phyloP scores from a whole-genome alignment of 2,329 filamentous ascomycete genomes.

The Microsporum audouinii region DNA sequence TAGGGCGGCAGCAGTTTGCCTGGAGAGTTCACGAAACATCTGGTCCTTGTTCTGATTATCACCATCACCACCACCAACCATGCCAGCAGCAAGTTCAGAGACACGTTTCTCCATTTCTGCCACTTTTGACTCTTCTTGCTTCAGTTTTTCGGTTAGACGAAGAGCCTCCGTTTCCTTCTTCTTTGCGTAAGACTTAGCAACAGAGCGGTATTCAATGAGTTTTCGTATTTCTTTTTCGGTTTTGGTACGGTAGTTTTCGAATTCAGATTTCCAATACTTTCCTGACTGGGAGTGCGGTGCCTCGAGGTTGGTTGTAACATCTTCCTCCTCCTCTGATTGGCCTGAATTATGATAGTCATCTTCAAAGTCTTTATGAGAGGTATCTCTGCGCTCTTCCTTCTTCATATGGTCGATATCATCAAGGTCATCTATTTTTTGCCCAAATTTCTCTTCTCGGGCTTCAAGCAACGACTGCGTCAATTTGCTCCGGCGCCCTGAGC shows the following conservation, averaged over 20 bases:
- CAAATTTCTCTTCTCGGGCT: slow-evolving; percentile 23
- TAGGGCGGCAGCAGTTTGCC: slow-evolving; percentile 35
- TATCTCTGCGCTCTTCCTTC: slow-evolving; percentile 12
- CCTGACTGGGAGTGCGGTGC: slow-evolving; percentile 48
- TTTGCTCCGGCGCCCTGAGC: slow-evolving; percentile 23
- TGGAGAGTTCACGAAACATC: slow-evolving; percentile 32
- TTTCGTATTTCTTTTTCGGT: slow-evolving; percentile 51
- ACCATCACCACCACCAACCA: slow-evolving; percentile 21
- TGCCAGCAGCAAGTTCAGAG: slow-evolving; percentile 31
- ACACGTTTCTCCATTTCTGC: slow-evolving; percentile 35
- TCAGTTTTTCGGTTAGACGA: slow-evolving; percentile 42
- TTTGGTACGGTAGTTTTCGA: slow-evolving; percentile 46
- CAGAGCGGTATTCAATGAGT: slow-evolving; percentile 48
- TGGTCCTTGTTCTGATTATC: slow-evolving; percentile 28
- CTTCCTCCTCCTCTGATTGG: slow-evolving; percentile 16
- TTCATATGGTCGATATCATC: slow-evolving; percentile 17
- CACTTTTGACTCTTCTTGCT: slow-evolving; percentile 39
- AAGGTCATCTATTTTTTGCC: slow-evolving; percentile 16
- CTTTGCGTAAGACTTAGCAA: slow-evolving; percentile 48
- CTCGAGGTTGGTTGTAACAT: slow-evolving; percentile 43
- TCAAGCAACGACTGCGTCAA: slow-evolving; percentile 32
- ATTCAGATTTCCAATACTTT: slow-evolving; percentile 52
- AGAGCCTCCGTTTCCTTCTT: slow-evolving; percentile 48
- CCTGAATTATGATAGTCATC: background rate
- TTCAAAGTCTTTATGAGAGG: slow-evolving; percentile 8